Evolutionary conservation across 1,284 basidiomycete species (phyloP).

Genomic region (Moniliella sp.): DNA sequence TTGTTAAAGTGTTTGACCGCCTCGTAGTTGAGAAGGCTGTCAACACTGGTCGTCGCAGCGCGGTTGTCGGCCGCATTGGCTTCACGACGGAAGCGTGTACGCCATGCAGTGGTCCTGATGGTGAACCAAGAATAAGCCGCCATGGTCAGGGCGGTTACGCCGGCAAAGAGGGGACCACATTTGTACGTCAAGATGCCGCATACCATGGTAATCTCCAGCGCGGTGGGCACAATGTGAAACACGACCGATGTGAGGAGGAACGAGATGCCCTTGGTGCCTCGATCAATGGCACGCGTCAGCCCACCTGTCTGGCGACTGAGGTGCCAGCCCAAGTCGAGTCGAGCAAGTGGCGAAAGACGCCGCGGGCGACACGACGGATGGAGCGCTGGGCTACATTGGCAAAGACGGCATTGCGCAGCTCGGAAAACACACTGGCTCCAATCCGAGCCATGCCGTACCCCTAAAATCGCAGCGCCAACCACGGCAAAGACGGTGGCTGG

Average conservation of each 20-base stretch:
- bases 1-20: constrained; percentile 99
- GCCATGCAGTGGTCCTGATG: constrained; percentile 83
- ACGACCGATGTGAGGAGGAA: constrained; percentile 81
- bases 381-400: constrained; percentile 85
- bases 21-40: constrained; percentile 89
- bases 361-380: constrained; percentile 71
- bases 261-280: constrained; percentile 90
- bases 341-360: constrained; percentile 79
- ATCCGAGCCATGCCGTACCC: constrained; percentile 81
- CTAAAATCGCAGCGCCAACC: constrained; percentile 60
- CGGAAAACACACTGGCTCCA: constrained; percentile 67
- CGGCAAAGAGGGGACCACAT: constrained; percentile 88
- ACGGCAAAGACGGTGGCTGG: constrained; percentile 69
- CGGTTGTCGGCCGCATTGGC: constrained; percentile 92
- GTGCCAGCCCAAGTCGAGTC: constrained; percentile 77
- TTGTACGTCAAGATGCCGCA: constrained; percentile 92
- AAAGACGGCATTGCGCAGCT: constrained; percentile 83
- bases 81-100: constrained; percentile 75
- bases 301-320: constrained; percentile 82
- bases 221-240: constrained; percentile 85
- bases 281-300: constrained; percentile 79
- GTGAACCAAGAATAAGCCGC: constrained; percentile 91
- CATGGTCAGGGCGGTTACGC: constrained; percentile 65
- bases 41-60: constrained; percentile 76
- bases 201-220: constrained; percentile 81